Evolutionary conservation across 2,329 filamentous ascomycete species (phyloP), one percentile per base, ranked within the genome.

Genomic region (Penicillium sp.): DNA sequence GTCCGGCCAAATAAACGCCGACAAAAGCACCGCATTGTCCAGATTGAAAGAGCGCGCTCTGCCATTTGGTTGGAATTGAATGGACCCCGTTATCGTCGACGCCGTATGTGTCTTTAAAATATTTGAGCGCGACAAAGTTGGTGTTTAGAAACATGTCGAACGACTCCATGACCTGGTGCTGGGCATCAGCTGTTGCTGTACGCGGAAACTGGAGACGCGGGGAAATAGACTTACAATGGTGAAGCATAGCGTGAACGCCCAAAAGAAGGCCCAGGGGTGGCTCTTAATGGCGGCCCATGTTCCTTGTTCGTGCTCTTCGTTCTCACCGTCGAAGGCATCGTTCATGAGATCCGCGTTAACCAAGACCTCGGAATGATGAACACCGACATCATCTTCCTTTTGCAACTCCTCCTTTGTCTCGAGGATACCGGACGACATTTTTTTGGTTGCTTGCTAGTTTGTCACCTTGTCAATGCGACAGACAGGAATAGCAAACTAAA

Each of bases 21-120:
- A 85, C 77, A 42, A 86, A 74, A 14, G 83, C 83, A 70, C 83
- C 83, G 55, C 83, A 70, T 57, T 79, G 83, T 2, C 83, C 83
- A 43, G 74, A 74, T 56, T 77, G 71, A 62, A 82, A 80, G 16
- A 86, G 77, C 0, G 83, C 80, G 56, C 78, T 81, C 66, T 85
- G 82, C 77, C 77, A 79, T 47, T 67, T 65, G 14, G 74, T 77
- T 23, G 71, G 69, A 21, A 79, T 76, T 12, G 66, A 63, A 0
- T 38, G 67, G 1, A 60, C 56, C 0, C 48, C 55, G 0, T 45
- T 57, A 0, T 47, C 59, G 11, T 62, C 47, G 5, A 77, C 64
- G 16, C 78, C 78, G 38, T 74, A 80, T 3, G 58, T 49, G 2
- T 64, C 30, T 26, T 71, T 65, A 56, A 80, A 80, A 0, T 65